These are phyloP conservation scores for Schizosaccharomyces octosporus DNA, from an alignment of 805 yeast genomes.

Conservation along the genomic window DNA sequence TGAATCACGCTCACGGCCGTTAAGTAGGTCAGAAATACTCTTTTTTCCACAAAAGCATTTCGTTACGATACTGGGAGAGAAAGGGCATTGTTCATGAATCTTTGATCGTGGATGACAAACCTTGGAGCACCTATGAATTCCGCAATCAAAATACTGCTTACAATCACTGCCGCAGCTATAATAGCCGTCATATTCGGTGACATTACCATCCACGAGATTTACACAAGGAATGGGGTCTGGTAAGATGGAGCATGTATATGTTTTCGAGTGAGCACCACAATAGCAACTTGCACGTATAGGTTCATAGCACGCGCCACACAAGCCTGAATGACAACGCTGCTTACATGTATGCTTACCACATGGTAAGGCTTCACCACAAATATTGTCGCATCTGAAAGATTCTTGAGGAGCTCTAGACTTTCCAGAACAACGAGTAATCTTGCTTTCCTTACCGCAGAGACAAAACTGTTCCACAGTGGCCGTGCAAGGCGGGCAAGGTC, in stretches of 20 bases:
- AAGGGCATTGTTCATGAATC: conserved; percentile 27
- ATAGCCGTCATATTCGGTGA: conserved; percentile 24
- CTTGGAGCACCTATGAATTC: conserved; percentile 26
- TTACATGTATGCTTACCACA: conserved; percentile 48
- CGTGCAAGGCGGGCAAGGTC: conserved; percentile 61
- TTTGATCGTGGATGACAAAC: conserved; percentile 30
- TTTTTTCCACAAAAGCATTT: conserved; percentile 67
- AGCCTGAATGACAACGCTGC: conserved; percentile 47
- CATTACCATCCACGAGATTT: conserved; percentile 9
- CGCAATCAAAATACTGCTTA: conserved; percentile 32
- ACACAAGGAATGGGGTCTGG: conserved; percentile 4
- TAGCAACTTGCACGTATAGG: conserved; percentile 32
- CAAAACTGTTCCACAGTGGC: conserved; percentile 55
- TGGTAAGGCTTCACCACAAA: conserved; percentile 40
- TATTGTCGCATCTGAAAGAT: conserved; percentile 28
- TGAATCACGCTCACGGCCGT: conserved; percentile 19
- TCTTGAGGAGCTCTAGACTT: neutral
- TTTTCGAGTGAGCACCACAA: conserved; percentile 36
- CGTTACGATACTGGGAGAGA: conserved; percentile 31
- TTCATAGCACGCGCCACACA: conserved; percentile 52
- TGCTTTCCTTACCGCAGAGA: conserved; percentile 42
- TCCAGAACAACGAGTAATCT: conserved; percentile 51
- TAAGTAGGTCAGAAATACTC: conserved; percentile 17
- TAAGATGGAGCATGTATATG: conserved; percentile 21
- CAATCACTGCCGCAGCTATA: conserved; percentile 25